phyloP scores from a whole-genome alignment of 495 filamentous ascomycete species.

The Mycothermus thermophilus region DNA sequence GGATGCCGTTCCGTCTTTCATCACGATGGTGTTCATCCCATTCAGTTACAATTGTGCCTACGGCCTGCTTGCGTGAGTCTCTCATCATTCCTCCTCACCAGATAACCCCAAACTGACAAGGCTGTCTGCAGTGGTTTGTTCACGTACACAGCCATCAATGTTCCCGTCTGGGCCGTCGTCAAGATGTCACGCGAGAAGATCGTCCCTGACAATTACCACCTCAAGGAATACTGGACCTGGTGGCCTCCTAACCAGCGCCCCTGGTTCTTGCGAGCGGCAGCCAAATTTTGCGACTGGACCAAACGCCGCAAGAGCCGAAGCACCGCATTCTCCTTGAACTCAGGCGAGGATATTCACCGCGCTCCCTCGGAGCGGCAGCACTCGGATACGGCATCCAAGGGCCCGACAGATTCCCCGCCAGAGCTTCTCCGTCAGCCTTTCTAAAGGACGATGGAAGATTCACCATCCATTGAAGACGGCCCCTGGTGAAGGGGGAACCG shows the following conservation, averaged over 20 bases:
- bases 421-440: no score
- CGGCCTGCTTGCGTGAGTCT: conserved; percentile 52
- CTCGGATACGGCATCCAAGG: neutral
- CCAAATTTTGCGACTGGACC: conserved; percentile 7
- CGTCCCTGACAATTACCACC: conserved; percentile 54
- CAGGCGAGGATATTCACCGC: conserved; percentile 2
- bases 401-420: neutral
- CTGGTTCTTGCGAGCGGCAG: conserved; percentile 20
- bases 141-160: conserved; percentile 57
- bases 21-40: conserved; percentile 67
- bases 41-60: conserved; percentile 74
- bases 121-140: conserved; percentile 45
- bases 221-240: conserved; percentile 66
- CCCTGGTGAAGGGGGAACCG: no score
- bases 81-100: neutral
- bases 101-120: conserved; percentile 7
- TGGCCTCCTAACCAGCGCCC: conserved; percentile 23
- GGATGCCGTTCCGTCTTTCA: conserved; percentile 67
- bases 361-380: neutral
- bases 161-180: conserved; percentile 40
- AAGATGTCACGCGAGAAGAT: conserved; percentile 45
- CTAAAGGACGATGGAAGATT: no score
- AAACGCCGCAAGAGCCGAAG: conserved; percentile 1
- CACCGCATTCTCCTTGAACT: conserved; percentile 4
- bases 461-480: no score